Percentiles rank a stretch among this genome's conserved stretches.
These are phyloP conservation scores for Ophiosphaerella korrae DNA, from an alignment of 2,329 filamentous ascomycete species.

Conservation along the genomic window DNA sequence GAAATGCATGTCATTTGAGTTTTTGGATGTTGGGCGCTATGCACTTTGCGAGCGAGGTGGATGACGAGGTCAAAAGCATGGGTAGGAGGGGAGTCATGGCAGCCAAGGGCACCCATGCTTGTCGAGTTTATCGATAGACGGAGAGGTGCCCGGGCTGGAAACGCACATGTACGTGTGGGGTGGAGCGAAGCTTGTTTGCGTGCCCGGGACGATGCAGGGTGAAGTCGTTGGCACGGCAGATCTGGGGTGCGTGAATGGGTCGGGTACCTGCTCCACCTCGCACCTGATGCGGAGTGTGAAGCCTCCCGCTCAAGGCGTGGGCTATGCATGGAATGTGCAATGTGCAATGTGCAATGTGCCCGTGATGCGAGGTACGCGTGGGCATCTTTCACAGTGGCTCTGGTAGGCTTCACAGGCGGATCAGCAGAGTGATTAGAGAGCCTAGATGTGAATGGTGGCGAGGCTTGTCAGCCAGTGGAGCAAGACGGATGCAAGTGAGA, in stretches of 20 bases:
- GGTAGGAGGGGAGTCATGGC: not conserved
- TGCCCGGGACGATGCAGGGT: not conserved
- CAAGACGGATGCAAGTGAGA: not conserved
- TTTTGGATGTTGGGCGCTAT: no score
- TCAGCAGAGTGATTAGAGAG: not conserved
- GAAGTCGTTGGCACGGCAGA: no score
- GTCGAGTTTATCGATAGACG: no score
- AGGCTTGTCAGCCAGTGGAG: not conserved
- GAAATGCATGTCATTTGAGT: no score
- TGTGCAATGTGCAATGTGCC: not conserved
- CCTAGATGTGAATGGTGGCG: not conserved
- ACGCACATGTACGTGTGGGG: no score
- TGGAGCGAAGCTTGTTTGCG: not conserved
- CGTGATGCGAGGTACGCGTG: constrained; percentile 1
- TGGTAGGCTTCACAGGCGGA: no score
- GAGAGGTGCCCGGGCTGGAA: no score
- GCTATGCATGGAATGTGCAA: not conserved
- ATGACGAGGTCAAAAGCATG: no score
- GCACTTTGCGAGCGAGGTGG: not conserved
- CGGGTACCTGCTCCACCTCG: not conserved
- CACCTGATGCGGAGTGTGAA: not conserved
- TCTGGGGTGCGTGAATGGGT: no score
- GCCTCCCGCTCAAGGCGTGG: not conserved
- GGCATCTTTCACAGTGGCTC: no score
- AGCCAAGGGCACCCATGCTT: not conserved